Evolutionary conservation across 495 filamentous ascomycete species (phyloP).

Genomic region (Penicillium pancosmium): DNA sequence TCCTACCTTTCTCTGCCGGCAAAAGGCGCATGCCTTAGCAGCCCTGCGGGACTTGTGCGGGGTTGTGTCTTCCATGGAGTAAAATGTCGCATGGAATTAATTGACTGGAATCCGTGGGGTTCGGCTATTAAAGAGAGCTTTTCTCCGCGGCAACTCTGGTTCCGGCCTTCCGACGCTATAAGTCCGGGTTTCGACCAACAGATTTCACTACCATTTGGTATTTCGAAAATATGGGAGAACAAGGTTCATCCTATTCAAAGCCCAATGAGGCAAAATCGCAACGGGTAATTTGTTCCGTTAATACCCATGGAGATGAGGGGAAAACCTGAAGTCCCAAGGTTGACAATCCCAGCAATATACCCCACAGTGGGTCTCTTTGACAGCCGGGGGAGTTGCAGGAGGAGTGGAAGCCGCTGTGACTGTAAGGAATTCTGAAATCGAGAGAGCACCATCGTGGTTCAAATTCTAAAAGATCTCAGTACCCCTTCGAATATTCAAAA

Average conservation of each 20-base stretch:
- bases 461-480: slow-evolving; percentile 32
- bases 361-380: slow-evolving; percentile 47
- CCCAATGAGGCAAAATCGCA: too few species aligned
- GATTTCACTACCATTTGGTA: too few species aligned
- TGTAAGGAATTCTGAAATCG: slow-evolving; percentile 21
- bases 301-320: slow-evolving; percentile 7
- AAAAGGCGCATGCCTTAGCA: slow-evolving; percentile 31
- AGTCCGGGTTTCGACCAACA: too few species aligned
- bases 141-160: too few species aligned
- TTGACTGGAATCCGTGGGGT: too few species aligned
- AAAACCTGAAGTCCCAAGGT: background rate
- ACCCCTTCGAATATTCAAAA: slow-evolving; percentile 72
- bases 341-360: too few species aligned
- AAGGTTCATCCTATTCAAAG: background rate
- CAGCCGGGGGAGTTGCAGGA: slow-evolving; percentile 58
- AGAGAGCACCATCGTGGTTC: too few species aligned
- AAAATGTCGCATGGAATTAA: background rate
- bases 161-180: too few species aligned
- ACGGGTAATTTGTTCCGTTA: too few species aligned
- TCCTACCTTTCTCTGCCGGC: slow-evolving; percentile 33
- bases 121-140: too few species aligned
- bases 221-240: too few species aligned
- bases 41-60: slow-evolving; percentile 22
- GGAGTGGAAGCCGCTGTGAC: slow-evolving; percentile 57
- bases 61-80: slow-evolving; percentile 10